phyloP scores from a whole-genome alignment of 495 filamentous ascomycete genomes.

The Glutinoglossum americanum region DNA sequence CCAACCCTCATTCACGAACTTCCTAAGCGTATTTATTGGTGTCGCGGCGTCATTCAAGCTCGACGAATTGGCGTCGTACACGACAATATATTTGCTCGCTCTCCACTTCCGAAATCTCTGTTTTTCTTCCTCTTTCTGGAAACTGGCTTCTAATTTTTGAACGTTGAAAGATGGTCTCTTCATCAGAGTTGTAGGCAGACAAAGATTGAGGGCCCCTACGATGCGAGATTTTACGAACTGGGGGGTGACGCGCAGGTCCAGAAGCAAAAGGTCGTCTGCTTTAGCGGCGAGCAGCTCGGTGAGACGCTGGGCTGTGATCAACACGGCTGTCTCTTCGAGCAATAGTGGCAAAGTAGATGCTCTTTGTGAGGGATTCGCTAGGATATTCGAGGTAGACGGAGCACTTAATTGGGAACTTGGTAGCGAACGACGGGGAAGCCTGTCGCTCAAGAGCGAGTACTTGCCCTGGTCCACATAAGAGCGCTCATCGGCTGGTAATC shows the following conservation, averaged over 20 bases:
- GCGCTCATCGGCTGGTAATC: constrained; percentile 11
- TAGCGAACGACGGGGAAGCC: constrained; percentile 28
- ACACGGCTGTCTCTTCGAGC: constrained; percentile 4
- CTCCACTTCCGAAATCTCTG: constrained; percentile 59
- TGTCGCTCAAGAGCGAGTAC: constrained; percentile 19
- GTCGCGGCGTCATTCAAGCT: constrained; percentile 54
- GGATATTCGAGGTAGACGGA: constrained; percentile 22
- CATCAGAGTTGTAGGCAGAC: constrained; percentile 82
- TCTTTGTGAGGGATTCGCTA: constrained; percentile 2
- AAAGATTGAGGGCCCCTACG: constrained; percentile 63
- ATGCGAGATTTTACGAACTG: constrained; percentile 61
- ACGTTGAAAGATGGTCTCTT: constrained; percentile 83
- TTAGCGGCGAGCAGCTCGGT: constrained; percentile 39
- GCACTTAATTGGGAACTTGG: constrained; percentile 22
- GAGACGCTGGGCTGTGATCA: constrained; percentile 44
- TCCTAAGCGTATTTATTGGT: constrained; percentile 74
- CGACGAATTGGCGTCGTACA: constrained; percentile 62
- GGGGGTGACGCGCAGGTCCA: constrained; percentile 79
- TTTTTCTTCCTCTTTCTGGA: constrained; percentile 53
- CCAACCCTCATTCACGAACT: constrained; percentile 77
- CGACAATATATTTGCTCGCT: constrained; percentile 49
- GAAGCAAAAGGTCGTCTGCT: constrained; percentile 37
- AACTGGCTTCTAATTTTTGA: constrained; percentile 73
- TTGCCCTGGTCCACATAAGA: constrained; percentile 14
- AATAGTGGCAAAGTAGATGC: constrained; percentile 10